Conservation (phyloP, 1,284 basidiomycete species). For the Puccinia coronata region DNA sequence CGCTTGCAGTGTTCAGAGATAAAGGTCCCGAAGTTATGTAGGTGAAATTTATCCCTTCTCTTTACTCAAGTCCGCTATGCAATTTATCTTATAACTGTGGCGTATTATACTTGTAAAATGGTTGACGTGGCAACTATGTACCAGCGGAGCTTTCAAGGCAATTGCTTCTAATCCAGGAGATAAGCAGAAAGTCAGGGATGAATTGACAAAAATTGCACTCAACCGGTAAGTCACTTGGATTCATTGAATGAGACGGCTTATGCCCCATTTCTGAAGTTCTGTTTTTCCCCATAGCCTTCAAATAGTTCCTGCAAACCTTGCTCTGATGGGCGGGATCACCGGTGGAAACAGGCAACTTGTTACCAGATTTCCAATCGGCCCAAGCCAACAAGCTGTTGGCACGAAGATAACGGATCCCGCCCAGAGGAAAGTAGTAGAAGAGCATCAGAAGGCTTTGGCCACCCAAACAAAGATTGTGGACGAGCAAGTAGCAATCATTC, state of each 20-base stretch:
- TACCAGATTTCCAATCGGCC: not conserved
- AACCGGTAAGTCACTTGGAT: not conserved
- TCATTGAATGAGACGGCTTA: not conserved
- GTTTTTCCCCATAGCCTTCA: not conserved
- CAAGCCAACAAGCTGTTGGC: conserved; percentile 16
- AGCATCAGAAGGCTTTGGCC: not conserved
- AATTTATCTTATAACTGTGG: not conserved
- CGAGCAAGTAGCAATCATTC: conserved; percentile 9
- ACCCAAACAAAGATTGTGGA: conserved; percentile 22
- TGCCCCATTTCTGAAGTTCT: not conserved
- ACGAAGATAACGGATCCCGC: not conserved
- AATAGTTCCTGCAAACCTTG: conserved; percentile 3
- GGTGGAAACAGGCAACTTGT: not conserved
- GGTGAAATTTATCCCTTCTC: not conserved
- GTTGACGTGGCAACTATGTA: no score
- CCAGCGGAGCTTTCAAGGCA: not conserved
- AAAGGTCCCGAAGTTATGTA: conserved; percentile 1
- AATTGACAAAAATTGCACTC: conserved; percentile 3
- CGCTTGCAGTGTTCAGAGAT: conserved; percentile 10
- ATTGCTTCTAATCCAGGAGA: not conserved
- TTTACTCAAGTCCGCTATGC: not conserved
- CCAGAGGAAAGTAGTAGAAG: conserved; percentile 10
- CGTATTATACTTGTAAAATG: not conserved
- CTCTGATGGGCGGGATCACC: not conserved
- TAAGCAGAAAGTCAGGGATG: not conserved